phyloP scores from a whole-genome alignment of 257 asterid species.

The Parsonsia alboflavescens region DNA sequence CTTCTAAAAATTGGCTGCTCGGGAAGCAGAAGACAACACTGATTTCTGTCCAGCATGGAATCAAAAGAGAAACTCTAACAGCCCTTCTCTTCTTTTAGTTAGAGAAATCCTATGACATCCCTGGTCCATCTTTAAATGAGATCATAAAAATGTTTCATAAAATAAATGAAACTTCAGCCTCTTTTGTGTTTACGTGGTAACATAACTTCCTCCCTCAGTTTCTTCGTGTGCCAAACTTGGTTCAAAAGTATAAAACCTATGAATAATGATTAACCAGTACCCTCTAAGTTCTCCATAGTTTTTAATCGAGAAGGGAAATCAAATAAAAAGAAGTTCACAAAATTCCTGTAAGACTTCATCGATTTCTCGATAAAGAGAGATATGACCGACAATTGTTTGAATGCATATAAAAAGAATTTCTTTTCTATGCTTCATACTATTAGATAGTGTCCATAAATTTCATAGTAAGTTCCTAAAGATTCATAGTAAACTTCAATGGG shows the following conservation, averaged over 20 bases:
- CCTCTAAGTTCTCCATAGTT: background rate
- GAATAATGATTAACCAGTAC: background rate
- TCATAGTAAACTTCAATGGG: no score
- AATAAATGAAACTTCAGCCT: no score
- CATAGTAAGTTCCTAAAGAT: no score
- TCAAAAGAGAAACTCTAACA: background rate
- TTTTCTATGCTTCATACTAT: background rate
- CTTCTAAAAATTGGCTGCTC: background rate
- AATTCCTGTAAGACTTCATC: background rate
- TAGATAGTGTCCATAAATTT: no score
- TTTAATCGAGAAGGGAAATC: background rate
- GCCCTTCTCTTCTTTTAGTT: background rate
- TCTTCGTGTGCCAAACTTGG: background rate
- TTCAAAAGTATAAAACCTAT: background rate
- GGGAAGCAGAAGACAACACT: background rate
- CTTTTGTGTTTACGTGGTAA: background rate
- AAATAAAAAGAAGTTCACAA: background rate
- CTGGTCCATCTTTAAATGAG: background rate
- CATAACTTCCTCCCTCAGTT: background rate
- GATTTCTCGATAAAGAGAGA: conserved; percentile 5
- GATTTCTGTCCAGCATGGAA: background rate
- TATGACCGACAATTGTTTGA: background rate
- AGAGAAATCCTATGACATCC: background rate
- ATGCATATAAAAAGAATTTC: background rate
- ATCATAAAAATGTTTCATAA: background rate